A percentile compares a stretch with the other conserved stretches of the same genome.
Evolutionary conservation across 176 grass and related monocot species (phyloP).

Genomic region (Tuctoria greenei): DNA sequence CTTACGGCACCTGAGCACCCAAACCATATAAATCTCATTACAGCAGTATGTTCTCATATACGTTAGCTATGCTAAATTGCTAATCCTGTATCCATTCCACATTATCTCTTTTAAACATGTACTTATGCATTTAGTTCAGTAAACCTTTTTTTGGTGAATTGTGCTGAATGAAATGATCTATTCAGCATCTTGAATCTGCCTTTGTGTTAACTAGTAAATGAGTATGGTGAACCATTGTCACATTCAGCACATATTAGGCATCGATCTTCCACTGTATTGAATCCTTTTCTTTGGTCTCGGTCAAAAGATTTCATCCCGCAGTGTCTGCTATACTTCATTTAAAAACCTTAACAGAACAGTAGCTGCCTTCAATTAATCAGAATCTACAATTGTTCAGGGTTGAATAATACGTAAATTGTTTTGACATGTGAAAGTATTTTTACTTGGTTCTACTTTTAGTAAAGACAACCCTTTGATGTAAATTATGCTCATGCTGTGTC

Average conservation of each 20-base stretch:
- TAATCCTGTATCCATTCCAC: neutral
- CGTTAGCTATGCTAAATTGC: neutral
- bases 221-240: neutral
- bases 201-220: neutral
- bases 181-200: no score
- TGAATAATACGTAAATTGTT: neutral
- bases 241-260: neutral
- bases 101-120: constrained; percentile 4
- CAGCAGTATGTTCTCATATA: constrained; percentile 60
- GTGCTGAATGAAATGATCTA: no score
- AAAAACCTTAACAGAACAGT: neutral
- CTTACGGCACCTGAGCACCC: constrained; percentile 78
- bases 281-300: neutral
- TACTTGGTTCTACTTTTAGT: neutral
- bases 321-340: neutral
- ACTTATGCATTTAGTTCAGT: neutral
- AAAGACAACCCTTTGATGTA: neutral
- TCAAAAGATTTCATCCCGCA: neutral
- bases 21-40: constrained; percentile 94
- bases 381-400: neutral
- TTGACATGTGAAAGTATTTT: neutral
- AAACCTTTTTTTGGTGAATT: neutral
- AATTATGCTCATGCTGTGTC: neutral
- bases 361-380: neutral
- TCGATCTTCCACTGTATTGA: neutral